Conservation (phyloP, 371 early-diverging fungal species). For the Mucor plumbeus region DNA sequence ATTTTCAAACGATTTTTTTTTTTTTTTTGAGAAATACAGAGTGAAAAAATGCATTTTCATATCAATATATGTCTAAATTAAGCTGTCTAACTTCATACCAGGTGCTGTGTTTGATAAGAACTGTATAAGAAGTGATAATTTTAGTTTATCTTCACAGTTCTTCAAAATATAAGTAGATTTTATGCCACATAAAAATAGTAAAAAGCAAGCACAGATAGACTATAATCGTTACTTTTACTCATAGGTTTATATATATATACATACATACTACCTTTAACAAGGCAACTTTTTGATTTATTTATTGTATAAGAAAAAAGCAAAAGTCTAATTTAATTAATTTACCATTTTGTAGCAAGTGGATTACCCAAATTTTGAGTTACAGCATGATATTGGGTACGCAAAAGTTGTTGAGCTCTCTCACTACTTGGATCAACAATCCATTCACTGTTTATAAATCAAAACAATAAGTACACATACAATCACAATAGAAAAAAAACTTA, state of each 20-base stretch:
- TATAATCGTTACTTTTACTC: too few relatives aligned
- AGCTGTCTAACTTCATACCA: too few relatives aligned
- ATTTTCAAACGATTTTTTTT: too few relatives aligned
- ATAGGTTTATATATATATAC: background rate
- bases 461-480: background rate
- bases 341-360: constrained; percentile 81
- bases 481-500: constrained; percentile 29
- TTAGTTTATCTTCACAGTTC: too few relatives aligned
- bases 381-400: constrained; percentile 82
- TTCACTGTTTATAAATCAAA: constrained; percentile 35
- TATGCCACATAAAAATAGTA: too few relatives aligned
- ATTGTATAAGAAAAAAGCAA: background rate
- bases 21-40: too few relatives aligned
- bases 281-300: background rate
- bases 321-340: background rate
- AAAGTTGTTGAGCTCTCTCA: constrained; percentile 56
- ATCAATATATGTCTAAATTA: too few relatives aligned
- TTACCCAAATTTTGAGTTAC: constrained; percentile 67
- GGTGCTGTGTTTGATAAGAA: too few relatives aligned
- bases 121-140: too few relatives aligned
- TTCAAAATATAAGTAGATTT: too few relatives aligned
- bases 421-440: constrained; percentile 45
- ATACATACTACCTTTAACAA: background rate
- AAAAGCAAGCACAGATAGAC: too few relatives aligned
- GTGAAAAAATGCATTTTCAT: too few relatives aligned